phyloP scores from a whole-genome alignment of 805 yeast genomes.

The Kazachstania psychrophila region DNA sequence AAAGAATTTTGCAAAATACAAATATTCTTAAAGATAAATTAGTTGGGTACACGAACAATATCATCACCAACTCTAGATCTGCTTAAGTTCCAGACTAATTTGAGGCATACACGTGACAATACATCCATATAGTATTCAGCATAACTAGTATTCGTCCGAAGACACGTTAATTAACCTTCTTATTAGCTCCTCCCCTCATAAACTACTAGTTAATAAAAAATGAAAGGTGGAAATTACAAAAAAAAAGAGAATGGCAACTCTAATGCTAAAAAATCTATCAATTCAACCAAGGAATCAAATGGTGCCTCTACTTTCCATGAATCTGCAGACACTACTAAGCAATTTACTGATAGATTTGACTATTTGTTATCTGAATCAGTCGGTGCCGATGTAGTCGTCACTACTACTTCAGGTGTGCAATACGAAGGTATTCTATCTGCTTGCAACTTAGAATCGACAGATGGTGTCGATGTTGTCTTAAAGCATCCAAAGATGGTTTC shows the following conservation, averaged over 20 bases:
- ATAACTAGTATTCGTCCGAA: too few relatives aligned
- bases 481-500: conserved; percentile 38
- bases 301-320: conserved; percentile 15
- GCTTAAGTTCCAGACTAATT: too few relatives aligned
- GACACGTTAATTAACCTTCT: too few relatives aligned
- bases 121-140: too few relatives aligned
- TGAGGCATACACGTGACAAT: too few relatives aligned
- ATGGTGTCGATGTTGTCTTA: conserved; percentile 49
- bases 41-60: too few relatives aligned
- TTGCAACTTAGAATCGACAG: conserved; percentile 33
- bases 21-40: too few relatives aligned
- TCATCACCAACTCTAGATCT: too few relatives aligned
- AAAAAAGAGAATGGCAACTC: conserved; percentile 6
- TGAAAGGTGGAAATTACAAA: conserved; percentile 6
- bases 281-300: neutral
- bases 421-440: conserved; percentile 52
- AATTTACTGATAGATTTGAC: conserved; percentile 47
- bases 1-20: too few relatives aligned
- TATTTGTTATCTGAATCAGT: conserved; percentile 49
- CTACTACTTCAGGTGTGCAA: conserved; percentile 52
- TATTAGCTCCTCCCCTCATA: too few relatives aligned
- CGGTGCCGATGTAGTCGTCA: conserved; percentile 48
- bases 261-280: conserved; percentile 8
- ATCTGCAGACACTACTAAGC: conserved; percentile 23
- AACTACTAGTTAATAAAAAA: too few relatives aligned